A percentile compares a stretch with the other conserved stretches of the same genome.
Evolutionary conservation across 176 grass and related monocot species (phyloP).

Genomic region (Oryza coarctata): DNA sequence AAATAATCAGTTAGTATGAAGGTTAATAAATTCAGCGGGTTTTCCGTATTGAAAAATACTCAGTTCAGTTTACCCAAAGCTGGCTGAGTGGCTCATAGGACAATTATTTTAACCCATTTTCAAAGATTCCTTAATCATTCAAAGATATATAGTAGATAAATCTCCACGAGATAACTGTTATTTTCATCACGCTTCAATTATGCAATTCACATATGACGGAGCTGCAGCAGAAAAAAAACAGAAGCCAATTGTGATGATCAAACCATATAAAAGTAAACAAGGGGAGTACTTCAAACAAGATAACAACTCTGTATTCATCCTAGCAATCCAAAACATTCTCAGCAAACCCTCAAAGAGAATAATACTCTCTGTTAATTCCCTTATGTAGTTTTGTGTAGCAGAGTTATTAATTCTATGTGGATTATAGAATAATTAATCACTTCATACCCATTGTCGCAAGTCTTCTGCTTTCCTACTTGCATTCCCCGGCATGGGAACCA

Average conservation of each 20-base stretch:
- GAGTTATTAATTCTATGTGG: not conserved
- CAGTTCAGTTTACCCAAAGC: constrained; percentile 10
- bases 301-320: not conserved
- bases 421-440: not conserved
- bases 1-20: not conserved
- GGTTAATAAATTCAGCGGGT: not conserved
- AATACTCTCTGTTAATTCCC: not conserved
- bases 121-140: constrained; percentile 25
- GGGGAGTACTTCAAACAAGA: not conserved
- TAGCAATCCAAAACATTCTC: not conserved
- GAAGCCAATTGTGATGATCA: not conserved
- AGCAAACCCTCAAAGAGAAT: not conserved
- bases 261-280: not conserved
- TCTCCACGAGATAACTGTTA: not conserved
- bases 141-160: not conserved
- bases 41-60: not conserved
- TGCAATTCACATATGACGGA: not conserved
- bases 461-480: not conserved
- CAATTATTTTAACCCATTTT: not conserved
- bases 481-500: not conserved
- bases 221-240: not conserved
- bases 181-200: constrained; percentile 4
- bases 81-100: not conserved
- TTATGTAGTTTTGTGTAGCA: not conserved
- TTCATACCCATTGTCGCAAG: not conserved